Evolutionary conservation across 768 basidiomycete genomes (phyloP).

Genomic region (Pisolithus tinctorius): DNA sequence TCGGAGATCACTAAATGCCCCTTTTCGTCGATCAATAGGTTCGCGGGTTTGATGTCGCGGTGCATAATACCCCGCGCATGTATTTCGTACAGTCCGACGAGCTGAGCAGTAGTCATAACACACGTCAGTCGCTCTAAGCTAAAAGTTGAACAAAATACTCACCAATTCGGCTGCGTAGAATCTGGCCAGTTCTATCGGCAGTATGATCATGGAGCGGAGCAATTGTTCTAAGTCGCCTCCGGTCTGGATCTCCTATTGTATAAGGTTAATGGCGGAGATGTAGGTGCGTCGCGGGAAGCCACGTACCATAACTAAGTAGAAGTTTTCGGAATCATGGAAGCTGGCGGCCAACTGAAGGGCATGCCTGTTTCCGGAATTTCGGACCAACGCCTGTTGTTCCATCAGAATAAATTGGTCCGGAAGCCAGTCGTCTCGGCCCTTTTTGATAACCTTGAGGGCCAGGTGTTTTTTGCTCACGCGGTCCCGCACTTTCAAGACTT

Average conservation of each 20-base stretch:
- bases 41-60: constrained; percentile 62
- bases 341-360: too few relatives aligned
- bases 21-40: constrained; percentile 46
- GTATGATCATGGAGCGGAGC: neutral
- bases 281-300: neutral
- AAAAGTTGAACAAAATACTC: neutral
- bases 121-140: neutral
- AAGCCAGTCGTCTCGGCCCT: too few relatives aligned
- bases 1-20: constrained; percentile 22
- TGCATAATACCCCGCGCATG: constrained; percentile 60
- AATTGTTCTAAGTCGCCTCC: neutral
- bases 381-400: too few relatives aligned
- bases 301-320: too few relatives aligned
- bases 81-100: constrained; percentile 25
- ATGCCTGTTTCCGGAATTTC: too few relatives aligned
- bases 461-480: too few relatives aligned
- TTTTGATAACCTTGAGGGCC: too few relatives aligned
- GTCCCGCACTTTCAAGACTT: too few relatives aligned
- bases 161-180: neutral
- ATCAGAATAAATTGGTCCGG: too few relatives aligned
- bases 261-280: neutral
- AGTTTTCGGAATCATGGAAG: too few relatives aligned
- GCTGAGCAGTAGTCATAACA: neutral
- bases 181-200: neutral
- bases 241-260: too few relatives aligned